phyloP scores from a whole-genome alignment of 129 eudicot species.

The Helianthus tuberosus region DNA sequence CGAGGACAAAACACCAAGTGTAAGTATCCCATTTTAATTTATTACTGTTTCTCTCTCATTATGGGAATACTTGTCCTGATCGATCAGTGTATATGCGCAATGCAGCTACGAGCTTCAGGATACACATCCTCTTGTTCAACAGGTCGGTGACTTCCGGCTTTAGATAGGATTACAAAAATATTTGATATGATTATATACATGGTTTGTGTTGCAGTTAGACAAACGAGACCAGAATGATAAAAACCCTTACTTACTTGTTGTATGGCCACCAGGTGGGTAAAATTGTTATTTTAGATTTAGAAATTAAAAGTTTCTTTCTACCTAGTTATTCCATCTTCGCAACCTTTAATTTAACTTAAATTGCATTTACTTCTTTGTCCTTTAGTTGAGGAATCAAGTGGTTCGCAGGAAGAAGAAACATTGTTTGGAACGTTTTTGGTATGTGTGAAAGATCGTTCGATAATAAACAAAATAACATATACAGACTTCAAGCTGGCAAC shows the following conservation, averaged over 20 bases:
- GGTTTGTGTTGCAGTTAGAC: constrained; percentile 40
- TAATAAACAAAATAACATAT: background rate
- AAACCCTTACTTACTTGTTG: constrained; percentile 49
- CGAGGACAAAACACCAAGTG: constrained; percentile 48
- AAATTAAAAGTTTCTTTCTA: background rate
- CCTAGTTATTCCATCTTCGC: background rate
- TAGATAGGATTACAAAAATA: background rate
- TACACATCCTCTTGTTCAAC: constrained; percentile 45
- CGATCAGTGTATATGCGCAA: background rate
- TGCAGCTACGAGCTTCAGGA: constrained; percentile 66
- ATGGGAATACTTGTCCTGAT: constrained; percentile 5
- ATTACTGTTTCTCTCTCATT: background rate
- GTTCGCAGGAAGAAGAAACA: constrained; percentile 16
- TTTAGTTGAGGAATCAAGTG: background rate
- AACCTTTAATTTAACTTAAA: background rate
- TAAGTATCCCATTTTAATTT: constrained; percentile 23
- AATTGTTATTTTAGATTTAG: background rate
- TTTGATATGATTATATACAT: background rate
- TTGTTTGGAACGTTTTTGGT: constrained; percentile 51
- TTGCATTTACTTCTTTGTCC: background rate
- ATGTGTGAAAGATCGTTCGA: background rate
- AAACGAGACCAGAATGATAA: constrained; percentile 42
- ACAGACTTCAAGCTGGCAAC: background rate
- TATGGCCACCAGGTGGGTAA: constrained; percentile 51
- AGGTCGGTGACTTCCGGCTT: constrained; percentile 30